Evolutionary conservation across 2,329 filamentous ascomycete species (phyloP).

Genomic region (Aspergillus versicolor): DNA sequence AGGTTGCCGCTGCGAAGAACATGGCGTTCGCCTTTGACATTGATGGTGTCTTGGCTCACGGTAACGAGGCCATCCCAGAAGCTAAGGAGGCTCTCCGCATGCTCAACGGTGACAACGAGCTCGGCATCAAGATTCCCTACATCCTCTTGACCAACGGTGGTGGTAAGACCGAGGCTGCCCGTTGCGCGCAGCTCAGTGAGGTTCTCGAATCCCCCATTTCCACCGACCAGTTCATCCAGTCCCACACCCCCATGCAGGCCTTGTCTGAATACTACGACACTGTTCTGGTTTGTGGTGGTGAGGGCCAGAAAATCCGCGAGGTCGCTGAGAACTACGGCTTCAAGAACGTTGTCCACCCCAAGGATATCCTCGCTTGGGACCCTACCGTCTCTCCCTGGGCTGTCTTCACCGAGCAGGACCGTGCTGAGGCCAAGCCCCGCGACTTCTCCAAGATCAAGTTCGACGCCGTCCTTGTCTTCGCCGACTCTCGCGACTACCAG

Average conservation of each 20-base stretch:
- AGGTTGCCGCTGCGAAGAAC: conserved; percentile 69
- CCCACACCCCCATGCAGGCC: conserved; percentile 74
- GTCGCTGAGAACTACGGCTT: conserved; percentile 73
- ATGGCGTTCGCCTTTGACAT: conserved; percentile 74
- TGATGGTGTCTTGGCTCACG: conserved; percentile 73
- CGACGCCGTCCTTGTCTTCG: conserved; percentile 73
- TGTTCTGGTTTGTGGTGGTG: conserved; percentile 72
- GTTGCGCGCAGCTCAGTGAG: conserved; percentile 65
- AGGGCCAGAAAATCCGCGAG: conserved; percentile 71
- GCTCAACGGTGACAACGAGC: conserved; percentile 72
- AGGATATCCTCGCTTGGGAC: conserved; percentile 71
- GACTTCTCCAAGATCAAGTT: conserved; percentile 73
- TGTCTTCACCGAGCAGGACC: conserved; percentile 66
- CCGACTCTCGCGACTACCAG: conserved; percentile 70
- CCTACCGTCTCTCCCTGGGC: conserved; percentile 68
- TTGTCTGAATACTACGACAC: conserved; percentile 74
- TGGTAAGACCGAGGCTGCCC: conserved; percentile 66
- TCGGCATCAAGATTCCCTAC: conserved; percentile 74
- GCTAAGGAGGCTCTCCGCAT: conserved; percentile 66
- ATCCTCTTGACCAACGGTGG: conserved; percentile 75
- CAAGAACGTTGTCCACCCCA: conserved; percentile 70
- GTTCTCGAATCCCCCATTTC: conserved; percentile 66
- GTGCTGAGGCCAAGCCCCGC: conserved; percentile 64
- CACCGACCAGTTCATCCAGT: conserved; percentile 74
- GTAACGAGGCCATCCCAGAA: conserved; percentile 68